A percentile compares a stretch with the other conserved stretches of the same genome.
Evolutionary conservation across 495 filamentous ascomycete species (phyloP).

Genomic region (Massariosphaeria phaeospora): DNA sequence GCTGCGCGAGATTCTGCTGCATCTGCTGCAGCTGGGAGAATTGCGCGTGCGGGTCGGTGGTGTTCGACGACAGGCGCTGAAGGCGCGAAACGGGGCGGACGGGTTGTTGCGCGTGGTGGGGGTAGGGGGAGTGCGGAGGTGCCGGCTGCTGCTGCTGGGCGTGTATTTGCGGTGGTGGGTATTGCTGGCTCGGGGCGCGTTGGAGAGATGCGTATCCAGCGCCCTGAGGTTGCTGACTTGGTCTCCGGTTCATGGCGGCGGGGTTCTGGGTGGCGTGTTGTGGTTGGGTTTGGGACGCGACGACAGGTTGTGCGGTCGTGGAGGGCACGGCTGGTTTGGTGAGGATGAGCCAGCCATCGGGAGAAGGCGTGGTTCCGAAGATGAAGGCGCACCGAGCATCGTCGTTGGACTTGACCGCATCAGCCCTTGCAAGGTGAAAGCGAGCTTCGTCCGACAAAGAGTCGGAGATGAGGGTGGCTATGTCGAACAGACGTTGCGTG

Average conservation of each 20-base stretch:
- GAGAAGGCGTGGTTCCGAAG: slow-evolving; percentile 25
- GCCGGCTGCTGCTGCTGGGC: slow-evolving; percentile 9
- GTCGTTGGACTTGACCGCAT: slow-evolving; percentile 3
- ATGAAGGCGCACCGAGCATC: slow-evolving; percentile 35
- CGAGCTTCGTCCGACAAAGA: slow-evolving; percentile 31
- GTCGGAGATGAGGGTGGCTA: slow-evolving; percentile 26
- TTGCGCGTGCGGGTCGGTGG: slow-evolving; percentile 7
- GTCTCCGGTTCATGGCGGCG: background rate
- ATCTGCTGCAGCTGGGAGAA: slow-evolving; percentile 24
- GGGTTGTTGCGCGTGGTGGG: slow-evolving; percentile 22
- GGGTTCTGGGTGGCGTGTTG: background rate
- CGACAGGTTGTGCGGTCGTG: background rate
- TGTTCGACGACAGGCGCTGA: background rate
- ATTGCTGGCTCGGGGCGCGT: slow-evolving; percentile 20
- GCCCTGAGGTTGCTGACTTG: slow-evolving; percentile 4
- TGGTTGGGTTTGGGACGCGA: background rate
- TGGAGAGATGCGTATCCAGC: slow-evolving; percentile 6
- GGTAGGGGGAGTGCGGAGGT: slow-evolving; percentile 13
- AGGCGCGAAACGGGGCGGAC: slow-evolving; percentile 9
- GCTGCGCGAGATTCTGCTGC: slow-evolving; percentile 22
- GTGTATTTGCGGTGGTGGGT: slow-evolving; percentile 14
- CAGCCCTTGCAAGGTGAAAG: slow-evolving; percentile 16
- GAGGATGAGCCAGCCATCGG: slow-evolving; percentile 37
- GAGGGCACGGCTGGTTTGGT: slow-evolving; percentile 1
- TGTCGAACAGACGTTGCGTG: slow-evolving; percentile 27